Percentiles rank a stretch among this genome's conserved stretches.
Conservation (phyloP, 345 rosid genomes). For the Turritis glabra region DNA sequence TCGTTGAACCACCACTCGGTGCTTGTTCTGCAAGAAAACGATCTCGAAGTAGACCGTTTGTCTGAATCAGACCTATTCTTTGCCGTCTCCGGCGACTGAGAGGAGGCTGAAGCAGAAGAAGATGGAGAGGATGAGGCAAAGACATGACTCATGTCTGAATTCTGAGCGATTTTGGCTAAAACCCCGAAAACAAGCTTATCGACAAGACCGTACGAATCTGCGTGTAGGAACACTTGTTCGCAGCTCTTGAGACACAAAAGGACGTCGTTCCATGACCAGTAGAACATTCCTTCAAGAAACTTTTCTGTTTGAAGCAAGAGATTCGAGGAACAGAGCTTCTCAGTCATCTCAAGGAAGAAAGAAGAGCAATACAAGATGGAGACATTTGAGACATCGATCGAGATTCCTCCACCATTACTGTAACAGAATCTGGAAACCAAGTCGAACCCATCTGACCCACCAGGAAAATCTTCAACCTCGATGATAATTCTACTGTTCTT, state of each 20-base stretch:
- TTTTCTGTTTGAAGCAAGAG: conserved; percentile 57
- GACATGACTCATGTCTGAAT: conserved; percentile 45
- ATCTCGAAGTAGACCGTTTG: conserved; percentile 47
- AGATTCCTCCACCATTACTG: conserved; percentile 49
- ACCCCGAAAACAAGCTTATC: conserved; percentile 55
- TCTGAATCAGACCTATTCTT: conserved; percentile 34
- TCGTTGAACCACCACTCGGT: conserved; percentile 85
- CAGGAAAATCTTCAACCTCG: conserved; percentile 58
- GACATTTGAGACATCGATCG: conserved; percentile 56
- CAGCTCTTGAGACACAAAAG: conserved; percentile 58
- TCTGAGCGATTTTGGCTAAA: conserved; percentile 59
- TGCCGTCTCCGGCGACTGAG: conserved; percentile 48
- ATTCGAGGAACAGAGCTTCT: conserved; percentile 49
- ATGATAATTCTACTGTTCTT: conserved; percentile 45
- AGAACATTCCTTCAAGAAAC: conserved; percentile 58
- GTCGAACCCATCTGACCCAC: conserved; percentile 71
- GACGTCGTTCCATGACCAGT: conserved; percentile 68
- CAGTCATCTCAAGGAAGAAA: conserved; percentile 65
- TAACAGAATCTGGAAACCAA: conserved; percentile 69
- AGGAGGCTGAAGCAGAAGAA: conserved; percentile 42
- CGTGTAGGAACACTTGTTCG: conserved; percentile 50
- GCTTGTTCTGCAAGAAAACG: conserved; percentile 39
- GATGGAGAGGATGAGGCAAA: conserved; percentile 51
- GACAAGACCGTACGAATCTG: conserved; percentile 59
- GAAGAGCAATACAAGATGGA: conserved; percentile 61